Conservation (phyloP, 2,329 filamentous ascomycete genomes). For the Zymoseptoria tritici region DNA sequence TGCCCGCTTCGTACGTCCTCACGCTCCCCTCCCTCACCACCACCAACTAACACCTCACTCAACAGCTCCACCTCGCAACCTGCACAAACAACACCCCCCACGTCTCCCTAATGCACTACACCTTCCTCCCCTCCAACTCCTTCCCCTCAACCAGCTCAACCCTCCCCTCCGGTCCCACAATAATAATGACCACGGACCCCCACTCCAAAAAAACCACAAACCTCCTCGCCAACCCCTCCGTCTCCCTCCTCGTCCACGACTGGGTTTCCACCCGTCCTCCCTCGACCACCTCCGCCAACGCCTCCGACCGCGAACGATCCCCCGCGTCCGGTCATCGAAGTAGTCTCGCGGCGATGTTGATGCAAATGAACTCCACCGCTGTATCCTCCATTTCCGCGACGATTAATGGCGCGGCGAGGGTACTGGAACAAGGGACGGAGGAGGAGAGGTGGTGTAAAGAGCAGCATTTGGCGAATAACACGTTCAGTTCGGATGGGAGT, state of each 20-base stretch:
- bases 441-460: constrained; percentile 80
- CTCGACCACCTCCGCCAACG: constrained; percentile 48
- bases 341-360: constrained; percentile 71
- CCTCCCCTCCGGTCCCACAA: constrained; percentile 46
- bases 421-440: constrained; percentile 65
- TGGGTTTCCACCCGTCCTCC: constrained; percentile 92
- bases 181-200: constrained; percentile 84
- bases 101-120: constrained; percentile 98
- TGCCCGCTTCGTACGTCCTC: constrained; percentile 69
- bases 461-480: constrained; percentile 85
- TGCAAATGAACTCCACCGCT: constrained; percentile 85
- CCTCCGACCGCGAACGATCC: constrained; percentile 47
- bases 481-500: constrained; percentile 32
- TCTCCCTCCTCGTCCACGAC: constrained; percentile 93
- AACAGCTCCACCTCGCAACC: constrained; percentile 87
- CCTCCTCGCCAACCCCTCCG: constrained; percentile 72
- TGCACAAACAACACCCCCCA: constrained; percentile 77
- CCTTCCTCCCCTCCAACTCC: constrained; percentile 63
- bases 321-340: constrained; percentile 58
- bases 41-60: background rate
- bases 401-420: constrained; percentile 77
- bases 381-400: constrained; percentile 85
- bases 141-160: constrained; percentile 38
- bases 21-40: background rate
- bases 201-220: constrained; percentile 75